Evolutionary conservation across 2,329 filamentous ascomycete species (phyloP).

Genomic region (Xylariaceae sp.): DNA sequence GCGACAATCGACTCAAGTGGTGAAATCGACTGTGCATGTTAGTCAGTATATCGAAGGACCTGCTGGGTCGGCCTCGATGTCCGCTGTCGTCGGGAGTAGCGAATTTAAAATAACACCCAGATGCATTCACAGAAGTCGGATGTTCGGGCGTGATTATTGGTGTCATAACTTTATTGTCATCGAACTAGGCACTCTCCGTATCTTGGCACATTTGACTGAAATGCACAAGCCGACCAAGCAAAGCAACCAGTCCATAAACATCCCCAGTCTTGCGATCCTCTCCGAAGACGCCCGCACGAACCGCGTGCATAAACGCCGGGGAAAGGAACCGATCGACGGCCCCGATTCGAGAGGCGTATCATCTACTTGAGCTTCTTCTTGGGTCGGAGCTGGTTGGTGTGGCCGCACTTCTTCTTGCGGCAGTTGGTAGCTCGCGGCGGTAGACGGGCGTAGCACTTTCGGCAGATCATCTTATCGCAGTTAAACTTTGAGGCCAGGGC

Average conservation of each 20-base stretch:
- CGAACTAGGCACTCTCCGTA: neutral
- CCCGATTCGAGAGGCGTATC: conserved; percentile 3
- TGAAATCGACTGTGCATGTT: too few relatives aligned
- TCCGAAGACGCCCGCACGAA: too few relatives aligned
- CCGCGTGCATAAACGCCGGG: too few relatives aligned
- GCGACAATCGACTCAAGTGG: too few relatives aligned
- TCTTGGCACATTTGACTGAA: neutral
- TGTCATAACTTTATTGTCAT: neutral
- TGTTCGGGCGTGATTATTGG: neutral
- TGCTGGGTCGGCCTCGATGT: too few relatives aligned
- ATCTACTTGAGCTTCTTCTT: conserved; percentile 80
- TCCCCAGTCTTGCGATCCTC: neutral
- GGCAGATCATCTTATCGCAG: conserved; percentile 99
- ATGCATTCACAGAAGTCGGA: too few relatives aligned
- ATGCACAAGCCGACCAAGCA: neutral
- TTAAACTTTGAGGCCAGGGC: conserved; percentile 99
- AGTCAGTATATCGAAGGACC: too few relatives aligned
- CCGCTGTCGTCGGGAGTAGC: too few relatives aligned
- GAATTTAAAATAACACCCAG: too few relatives aligned
- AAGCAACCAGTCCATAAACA: neutral
- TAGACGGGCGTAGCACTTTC: conserved; percentile 98
- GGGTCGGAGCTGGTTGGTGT: conserved; percentile 99
- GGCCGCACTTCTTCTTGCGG: conserved; percentile 99
- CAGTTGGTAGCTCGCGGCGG: conserved; percentile 99
- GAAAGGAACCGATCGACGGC: too few relatives aligned